Evolutionary conservation across 1,284 basidiomycete species (phyloP), one percentile per base, ranked within the genome.

Genomic region (Cryptococcus sp.): DNA sequence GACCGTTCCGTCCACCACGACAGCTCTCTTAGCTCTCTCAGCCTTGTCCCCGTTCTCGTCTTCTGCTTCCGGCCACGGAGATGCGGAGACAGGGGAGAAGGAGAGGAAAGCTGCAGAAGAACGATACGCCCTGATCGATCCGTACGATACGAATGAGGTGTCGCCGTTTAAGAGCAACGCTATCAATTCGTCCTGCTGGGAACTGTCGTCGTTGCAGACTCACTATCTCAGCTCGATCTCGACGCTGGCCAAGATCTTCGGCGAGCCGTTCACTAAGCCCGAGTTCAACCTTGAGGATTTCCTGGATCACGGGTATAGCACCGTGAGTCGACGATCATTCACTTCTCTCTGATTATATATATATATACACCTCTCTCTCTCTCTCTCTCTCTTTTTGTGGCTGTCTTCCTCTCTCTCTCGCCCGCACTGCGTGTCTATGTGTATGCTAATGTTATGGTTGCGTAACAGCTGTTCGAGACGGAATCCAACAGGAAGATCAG

Each of bases 251-350:
- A 87, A 89, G 67, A 88, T 99, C 54, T 90, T 98, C 63, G 84
- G 85, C 13, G 93, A 96, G 73, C 89, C 90, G 1, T 98, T 99
- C 78, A 97, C 92, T 8, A 94, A 94, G 72, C 90, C 89, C 13
- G 83, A 84, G 27, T 98, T 94, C 78, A 82, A 85, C 27, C 86
- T 97, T 83, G 96, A 99, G 68, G 96, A 99, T 76, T 99, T 99
- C 76, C 78, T 98, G 71, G 96, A 99, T 79, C 93, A 98, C 75
- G 92, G 91, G 0, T 99, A 97, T 72, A 84, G 83, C 16, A 97
- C 92, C 52, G 91, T 95, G 67, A 68, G 90, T 82, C 11, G 25
- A 22, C 23, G 35, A 25, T 44, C 25, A 22, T 40, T 15, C 23
- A 6, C 0, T 44, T 27, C n/a, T n/a, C n/a, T n/a, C n/a, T n/a